These are phyloP conservation scores for Penicillium argentinense DNA, from an alignment of 495 filamentous ascomycete genomes.

Conservation along the genomic window DNA sequence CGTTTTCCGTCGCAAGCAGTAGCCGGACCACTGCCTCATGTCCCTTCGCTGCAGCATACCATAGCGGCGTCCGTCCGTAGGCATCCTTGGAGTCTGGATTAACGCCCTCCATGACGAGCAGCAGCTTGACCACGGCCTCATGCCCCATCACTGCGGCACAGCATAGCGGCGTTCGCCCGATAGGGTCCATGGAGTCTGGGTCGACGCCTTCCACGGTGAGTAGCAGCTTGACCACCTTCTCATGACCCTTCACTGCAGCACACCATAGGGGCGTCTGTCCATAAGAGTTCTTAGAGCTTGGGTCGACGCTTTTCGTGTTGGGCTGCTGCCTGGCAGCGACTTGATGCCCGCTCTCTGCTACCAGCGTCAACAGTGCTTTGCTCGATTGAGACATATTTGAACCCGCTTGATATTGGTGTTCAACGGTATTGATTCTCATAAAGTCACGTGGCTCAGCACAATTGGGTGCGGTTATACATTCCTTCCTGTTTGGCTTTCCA, in stretches of 20 bases:
- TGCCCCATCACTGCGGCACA: neutral
- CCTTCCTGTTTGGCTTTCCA: too few relatives aligned
- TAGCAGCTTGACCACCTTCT: neutral
- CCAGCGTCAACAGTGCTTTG: too few relatives aligned
- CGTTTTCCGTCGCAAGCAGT: slow-evolving; percentile 15
- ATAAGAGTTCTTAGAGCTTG: too few relatives aligned
- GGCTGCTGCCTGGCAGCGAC: too few relatives aligned
- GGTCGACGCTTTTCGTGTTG: too few relatives aligned
- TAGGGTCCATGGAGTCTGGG: neutral
- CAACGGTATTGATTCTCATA: too few relatives aligned
- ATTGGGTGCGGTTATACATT: too few relatives aligned
- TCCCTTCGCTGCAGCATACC: neutral
- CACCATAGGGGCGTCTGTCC: neutral
- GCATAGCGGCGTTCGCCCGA: neutral
- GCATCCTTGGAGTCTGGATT: neutral
- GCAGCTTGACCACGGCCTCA: neutral
- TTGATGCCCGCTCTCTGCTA: too few relatives aligned
- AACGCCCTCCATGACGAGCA: neutral
- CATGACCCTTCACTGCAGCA: neutral
- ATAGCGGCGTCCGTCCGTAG: neutral
- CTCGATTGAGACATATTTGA: too few relatives aligned
- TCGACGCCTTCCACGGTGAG: neutral
- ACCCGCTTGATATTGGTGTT: too few relatives aligned
- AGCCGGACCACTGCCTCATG: slow-evolving; percentile 18
- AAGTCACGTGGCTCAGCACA: too few relatives aligned